A percentile compares a stretch with the other conserved stretches of the same genome.
Evolutionary conservation across 2,329 filamentous ascomycete species (phyloP).

Genomic region (Penicillium sp.): DNA sequence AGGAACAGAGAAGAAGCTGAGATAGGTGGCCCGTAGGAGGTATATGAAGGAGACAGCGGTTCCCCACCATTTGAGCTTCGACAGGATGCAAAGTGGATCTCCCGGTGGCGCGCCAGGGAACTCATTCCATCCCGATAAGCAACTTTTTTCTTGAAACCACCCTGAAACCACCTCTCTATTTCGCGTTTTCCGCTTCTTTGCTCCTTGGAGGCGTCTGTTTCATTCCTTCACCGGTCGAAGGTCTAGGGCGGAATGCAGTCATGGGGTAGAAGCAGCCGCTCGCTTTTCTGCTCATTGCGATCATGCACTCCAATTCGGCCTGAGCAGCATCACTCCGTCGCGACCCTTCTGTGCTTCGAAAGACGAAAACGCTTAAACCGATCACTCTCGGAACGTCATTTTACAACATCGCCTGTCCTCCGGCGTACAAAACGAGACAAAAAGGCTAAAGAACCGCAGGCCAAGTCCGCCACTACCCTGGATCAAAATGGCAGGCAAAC

Average conservation of each 20-base stretch:
- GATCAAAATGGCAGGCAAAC: constrained; percentile 8
- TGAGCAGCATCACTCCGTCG: constrained; percentile 27
- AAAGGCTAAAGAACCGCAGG: constrained; percentile 8
- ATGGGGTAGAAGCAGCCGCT: constrained; percentile 38
- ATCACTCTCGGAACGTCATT: constrained; percentile 20
- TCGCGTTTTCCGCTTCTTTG: background rate
- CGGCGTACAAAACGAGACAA: constrained; percentile 21
- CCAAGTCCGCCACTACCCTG: background rate
- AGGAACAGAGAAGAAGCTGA: background rate
- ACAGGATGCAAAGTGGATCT: constrained; percentile 22
- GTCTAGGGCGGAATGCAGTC: constrained; percentile 37
- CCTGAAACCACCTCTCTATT: background rate
- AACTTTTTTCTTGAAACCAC: constrained; percentile 8
- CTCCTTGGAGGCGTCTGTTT: background rate
- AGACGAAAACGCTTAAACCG: background rate
- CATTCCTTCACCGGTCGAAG: background rate
- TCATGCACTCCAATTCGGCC: constrained; percentile 23
- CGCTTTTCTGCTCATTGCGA: constrained; percentile 44
- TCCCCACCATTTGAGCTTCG: constrained; percentile 29
- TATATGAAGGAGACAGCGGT: constrained; percentile 25
- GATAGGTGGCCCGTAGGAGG: constrained; percentile 22
- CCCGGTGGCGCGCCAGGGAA: constrained; percentile 20
- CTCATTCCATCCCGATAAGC: constrained; percentile 19
- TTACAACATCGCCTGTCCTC: constrained; percentile 31
- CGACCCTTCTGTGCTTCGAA: background rate